Evolutionary conservation across 805 yeast genomes (phyloP).

Genomic region (Priceomyces carsonii): DNA sequence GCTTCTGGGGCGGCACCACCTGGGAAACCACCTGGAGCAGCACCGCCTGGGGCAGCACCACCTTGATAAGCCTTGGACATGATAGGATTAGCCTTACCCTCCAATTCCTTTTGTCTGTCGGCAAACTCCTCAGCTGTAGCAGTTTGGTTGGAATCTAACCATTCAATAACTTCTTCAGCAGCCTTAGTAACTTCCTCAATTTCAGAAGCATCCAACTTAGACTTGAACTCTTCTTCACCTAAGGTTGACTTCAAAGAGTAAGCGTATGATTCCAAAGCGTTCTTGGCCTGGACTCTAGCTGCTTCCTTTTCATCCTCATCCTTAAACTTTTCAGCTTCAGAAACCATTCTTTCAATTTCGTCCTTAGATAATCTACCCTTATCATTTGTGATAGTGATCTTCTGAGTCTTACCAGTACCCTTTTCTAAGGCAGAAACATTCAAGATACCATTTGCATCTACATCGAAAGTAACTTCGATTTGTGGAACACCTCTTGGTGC

Average conservation of each 20-base stretch:
- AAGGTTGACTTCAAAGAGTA: constrained; percentile 76
- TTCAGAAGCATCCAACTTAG: constrained; percentile 41
- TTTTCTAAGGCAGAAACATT: constrained; percentile 87
- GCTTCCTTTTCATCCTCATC: constrained; percentile 86
- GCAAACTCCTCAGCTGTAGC: constrained; percentile 43
- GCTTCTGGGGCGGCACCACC: constrained; percentile 36
- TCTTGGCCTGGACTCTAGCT: constrained; percentile 85
- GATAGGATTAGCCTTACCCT: constrained; percentile 40
- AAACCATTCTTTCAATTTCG: constrained; percentile 96
- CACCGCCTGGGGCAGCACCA: constrained; percentile 33
- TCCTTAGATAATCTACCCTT: constrained; percentile 93
- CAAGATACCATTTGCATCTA: constrained; percentile 85
- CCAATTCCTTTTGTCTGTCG: constrained; percentile 43
- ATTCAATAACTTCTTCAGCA: constrained; percentile 39
- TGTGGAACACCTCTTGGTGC: constrained; percentile 93
- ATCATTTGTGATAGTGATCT: constrained; percentile 89
- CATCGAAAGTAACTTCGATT: constrained; percentile 84
- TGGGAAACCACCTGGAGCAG: constrained; percentile 30
- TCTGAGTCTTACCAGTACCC: constrained; percentile 91
- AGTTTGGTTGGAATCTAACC: constrained; percentile 41
- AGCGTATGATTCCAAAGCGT: constrained; percentile 85
- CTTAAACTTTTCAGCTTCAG: constrained; percentile 93
- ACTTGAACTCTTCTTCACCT: constrained; percentile 44
- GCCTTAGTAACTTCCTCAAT: constrained; percentile 55
- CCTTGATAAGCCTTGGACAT: constrained; percentile 35